A percentile compares a stretch with the other conserved stretches of the same genome.
Evolutionary conservation across 208 protist genomes (phyloP).

Genomic region (Crithidia bombi): DNA sequence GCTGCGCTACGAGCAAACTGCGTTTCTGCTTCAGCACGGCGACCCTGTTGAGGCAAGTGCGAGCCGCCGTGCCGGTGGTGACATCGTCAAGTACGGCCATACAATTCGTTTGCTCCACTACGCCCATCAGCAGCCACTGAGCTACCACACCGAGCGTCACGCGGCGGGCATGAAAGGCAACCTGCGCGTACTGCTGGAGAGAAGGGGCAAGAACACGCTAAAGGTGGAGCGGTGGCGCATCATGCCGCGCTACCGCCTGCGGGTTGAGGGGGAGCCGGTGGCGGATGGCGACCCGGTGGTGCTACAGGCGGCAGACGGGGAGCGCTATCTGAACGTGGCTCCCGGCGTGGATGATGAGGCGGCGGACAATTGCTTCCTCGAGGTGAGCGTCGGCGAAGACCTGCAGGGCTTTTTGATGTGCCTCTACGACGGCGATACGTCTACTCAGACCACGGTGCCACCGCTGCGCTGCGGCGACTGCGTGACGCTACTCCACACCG

Average conservation of each 20-base stretch:
- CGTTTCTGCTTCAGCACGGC: constrained; percentile 47
- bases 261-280: constrained; percentile 66
- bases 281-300: constrained; percentile 53
- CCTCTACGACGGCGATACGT: constrained; percentile 60
- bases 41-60: constrained; percentile 35
- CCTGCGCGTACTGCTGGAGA: constrained; percentile 53
- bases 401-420: constrained; percentile 54
- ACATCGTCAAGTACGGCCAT: constrained; percentile 66
- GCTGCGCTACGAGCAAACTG: constrained; percentile 50
- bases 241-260: constrained; percentile 68
- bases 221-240: constrained; percentile 56
- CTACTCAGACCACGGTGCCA: constrained; percentile 23
- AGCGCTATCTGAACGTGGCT: constrained; percentile 44
- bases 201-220: constrained; percentile 12
- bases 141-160: constrained; percentile 47
- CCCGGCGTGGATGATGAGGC: constrained; percentile 33
- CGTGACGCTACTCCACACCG: constrained; percentile 61
- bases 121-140: constrained; percentile 46
- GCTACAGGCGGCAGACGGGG: constrained; percentile 46
- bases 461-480: constrained; percentile 68
- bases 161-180: constrained; percentile 54
- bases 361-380: constrained; percentile 32
- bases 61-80: constrained; percentile 21
- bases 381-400: constrained; percentile 46
- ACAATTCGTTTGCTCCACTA: constrained; percentile 54